Evolutionary conservation across 768 basidiomycete species (phyloP).

Genomic region (Psilocybe cyanescens): DNA sequence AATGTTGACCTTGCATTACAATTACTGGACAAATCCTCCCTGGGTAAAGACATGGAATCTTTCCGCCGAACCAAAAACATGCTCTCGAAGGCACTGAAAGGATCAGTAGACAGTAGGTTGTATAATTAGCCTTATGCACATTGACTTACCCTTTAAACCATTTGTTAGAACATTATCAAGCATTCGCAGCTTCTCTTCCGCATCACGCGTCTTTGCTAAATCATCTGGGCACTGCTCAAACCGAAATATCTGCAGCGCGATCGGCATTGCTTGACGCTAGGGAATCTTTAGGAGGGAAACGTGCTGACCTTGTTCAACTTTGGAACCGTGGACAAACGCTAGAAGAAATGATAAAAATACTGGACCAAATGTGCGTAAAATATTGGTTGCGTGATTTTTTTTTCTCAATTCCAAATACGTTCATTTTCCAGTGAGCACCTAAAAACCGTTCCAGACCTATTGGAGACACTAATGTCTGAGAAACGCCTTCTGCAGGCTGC

Average conservation of each 20-base stretch:
- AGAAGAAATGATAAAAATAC: conserved; percentile 92
- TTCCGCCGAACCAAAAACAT: conserved; percentile 78
- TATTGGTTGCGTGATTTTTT: not conserved
- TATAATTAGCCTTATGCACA: conserved; percentile 10
- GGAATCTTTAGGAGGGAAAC: conserved; percentile 77
- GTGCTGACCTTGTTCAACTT: conserved; percentile 88
- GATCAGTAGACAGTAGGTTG: conserved; percentile 84
- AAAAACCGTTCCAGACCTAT: conserved; percentile 86
- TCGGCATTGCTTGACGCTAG: conserved; percentile 76
- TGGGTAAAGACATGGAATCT: conserved; percentile 75
- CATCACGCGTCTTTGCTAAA: conserved; percentile 82
- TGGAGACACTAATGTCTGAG: conserved; percentile 95
- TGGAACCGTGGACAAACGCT: conserved; percentile 90
- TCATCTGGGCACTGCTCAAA: conserved; percentile 74
- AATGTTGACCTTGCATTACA: conserved; percentile 92
- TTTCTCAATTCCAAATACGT: conserved; percentile 18
- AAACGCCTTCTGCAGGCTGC: conserved; percentile 92
- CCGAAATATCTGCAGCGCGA: conserved; percentile 74
- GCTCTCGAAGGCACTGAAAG: conserved; percentile 80
- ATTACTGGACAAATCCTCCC: conserved; percentile 76
- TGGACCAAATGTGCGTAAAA: conserved; percentile 78
- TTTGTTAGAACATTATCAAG: conserved; percentile 80
- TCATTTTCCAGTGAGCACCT: conserved; percentile 71
- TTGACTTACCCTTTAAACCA: not conserved
- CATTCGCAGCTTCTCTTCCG: conserved; percentile 92